phyloP scores from a whole-genome alignment of 768 basidiomycete species.

The Pleurotus tuoliensis region DNA sequence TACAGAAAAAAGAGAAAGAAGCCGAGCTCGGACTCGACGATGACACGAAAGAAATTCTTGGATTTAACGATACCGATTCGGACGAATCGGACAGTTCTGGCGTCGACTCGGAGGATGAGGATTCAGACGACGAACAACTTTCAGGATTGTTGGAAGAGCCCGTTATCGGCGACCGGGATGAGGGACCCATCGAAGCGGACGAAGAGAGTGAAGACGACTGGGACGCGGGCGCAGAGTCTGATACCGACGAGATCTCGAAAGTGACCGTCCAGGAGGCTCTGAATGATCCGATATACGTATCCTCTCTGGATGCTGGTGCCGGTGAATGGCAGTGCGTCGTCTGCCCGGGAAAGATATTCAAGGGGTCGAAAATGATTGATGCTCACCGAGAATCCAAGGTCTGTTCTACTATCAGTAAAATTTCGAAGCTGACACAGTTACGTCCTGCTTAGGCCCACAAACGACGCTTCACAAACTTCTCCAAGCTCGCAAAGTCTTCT shows the following conservation, averaged over 20 bases:
- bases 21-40: constrained; percentile 62
- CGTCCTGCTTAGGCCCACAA: constrained; percentile 46
- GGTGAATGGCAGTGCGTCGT: constrained; percentile 57
- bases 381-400: constrained; percentile 62
- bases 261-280: constrained; percentile 60
- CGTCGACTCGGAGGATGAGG: constrained; percentile 23
- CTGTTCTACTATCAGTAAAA: constrained; percentile 25
- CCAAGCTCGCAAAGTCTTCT: constrained; percentile 29
- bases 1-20: constrained; percentile 55
- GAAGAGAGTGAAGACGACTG: constrained; percentile 16
- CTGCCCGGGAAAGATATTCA: constrained; percentile 73
- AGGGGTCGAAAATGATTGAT: constrained; percentile 49
- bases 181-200: constrained; percentile 13
- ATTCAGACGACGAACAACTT: constrained; percentile 13
- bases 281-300: constrained; percentile 57
- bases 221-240: constrained; percentile 12
- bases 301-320: constrained; percentile 53
- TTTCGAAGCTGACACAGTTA: background rate
- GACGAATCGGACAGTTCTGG: constrained; percentile 29
- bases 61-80: constrained; percentile 61
- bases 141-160: constrained; percentile 11
- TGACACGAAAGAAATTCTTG: constrained; percentile 60
- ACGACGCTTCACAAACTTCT: constrained; percentile 54
- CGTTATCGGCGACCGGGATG: constrained; percentile 1
- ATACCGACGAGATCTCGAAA: constrained; percentile 28